These are phyloP conservation scores for Pseudozyma pruni DNA, from an alignment of 1,284 basidiomycete genomes.

Conservation along the genomic window DNA sequence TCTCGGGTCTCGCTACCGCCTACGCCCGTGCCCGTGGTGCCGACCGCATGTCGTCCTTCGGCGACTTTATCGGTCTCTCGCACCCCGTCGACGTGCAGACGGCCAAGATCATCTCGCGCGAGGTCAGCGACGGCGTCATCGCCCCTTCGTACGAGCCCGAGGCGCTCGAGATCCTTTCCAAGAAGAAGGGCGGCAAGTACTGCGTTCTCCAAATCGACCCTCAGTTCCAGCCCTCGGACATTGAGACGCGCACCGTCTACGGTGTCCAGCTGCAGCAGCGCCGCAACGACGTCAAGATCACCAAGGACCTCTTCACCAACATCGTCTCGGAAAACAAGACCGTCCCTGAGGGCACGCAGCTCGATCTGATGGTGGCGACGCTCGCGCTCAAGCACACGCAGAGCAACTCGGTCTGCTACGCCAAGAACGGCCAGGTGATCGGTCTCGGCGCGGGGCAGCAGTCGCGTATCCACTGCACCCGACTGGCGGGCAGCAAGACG, in stretches of 20 bases:
- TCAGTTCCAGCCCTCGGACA: slow-evolving; percentile 54
- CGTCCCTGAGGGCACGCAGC: slow-evolving; percentile 57
- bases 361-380: slow-evolving; percentile 75
- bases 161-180: slow-evolving; percentile 88
- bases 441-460: slow-evolving; percentile 98
- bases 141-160: slow-evolving; percentile 90
- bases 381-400: slow-evolving; percentile 98
- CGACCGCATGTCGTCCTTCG: slow-evolving; percentile 99
- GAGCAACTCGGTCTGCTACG: slow-evolving; percentile 98
- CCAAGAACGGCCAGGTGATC: slow-evolving; percentile 89
- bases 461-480: slow-evolving; percentile 98
- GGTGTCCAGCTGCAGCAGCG: slow-evolving; percentile 91
- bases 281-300: slow-evolving; percentile 90
- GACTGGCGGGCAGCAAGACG: slow-evolving; percentile 95
- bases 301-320: slow-evolving; percentile 83
- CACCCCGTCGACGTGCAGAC: slow-evolving; percentile 92
- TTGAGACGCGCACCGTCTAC: slow-evolving; percentile 95
- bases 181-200: slow-evolving; percentile 99
- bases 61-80: slow-evolving; percentile 96
- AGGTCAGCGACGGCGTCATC: slow-evolving; percentile 97
- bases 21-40: slow-evolving; percentile 97
- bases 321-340: slow-evolving; percentile 88
- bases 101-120: slow-evolving; percentile 93
- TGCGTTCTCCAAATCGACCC: slow-evolving; percentile 78
- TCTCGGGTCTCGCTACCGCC: slow-evolving; percentile 89